These are phyloP conservation scores for Arxiozyma heterogenica DNA, from an alignment of 1,139 yeast species.

Conservation along the genomic window DNA sequence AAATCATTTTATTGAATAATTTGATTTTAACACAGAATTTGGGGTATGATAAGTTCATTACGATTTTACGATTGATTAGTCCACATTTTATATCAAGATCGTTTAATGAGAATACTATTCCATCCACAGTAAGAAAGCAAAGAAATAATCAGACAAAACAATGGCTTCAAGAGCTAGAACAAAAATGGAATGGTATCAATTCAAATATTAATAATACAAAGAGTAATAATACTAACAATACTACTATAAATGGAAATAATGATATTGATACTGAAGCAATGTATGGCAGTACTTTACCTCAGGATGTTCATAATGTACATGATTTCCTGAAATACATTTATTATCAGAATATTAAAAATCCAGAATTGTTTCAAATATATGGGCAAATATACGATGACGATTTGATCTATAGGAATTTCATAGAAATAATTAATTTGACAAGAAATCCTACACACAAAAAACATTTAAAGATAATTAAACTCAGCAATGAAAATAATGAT, in stretches of 20 bases:
- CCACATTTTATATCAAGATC: conserved; percentile 31
- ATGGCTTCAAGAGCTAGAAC: conserved; percentile 28
- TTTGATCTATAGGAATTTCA: conserved; percentile 21
- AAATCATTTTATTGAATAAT: conserved; percentile 21
- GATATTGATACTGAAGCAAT: not conserved
- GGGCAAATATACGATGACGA: conserved; percentile 25
- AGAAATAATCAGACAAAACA: conserved; percentile 17
- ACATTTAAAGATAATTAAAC: conserved; percentile 13
- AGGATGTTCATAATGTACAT: conserved; percentile 2
- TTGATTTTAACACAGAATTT: conserved; percentile 23
- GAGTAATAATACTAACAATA: not conserved
- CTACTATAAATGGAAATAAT: not conserved
- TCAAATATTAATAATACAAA: too few relatives aligned
- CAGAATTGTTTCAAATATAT: conserved; percentile 19
- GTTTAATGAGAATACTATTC: conserved; percentile 26
- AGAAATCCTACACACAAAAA: conserved; percentile 20
- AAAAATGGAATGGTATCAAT: conserved; percentile 17
- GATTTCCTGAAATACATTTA: not conserved
- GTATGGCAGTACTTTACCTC: conserved; percentile 12
- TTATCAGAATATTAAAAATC: conserved; percentile 17
- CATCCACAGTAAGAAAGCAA: conserved; percentile 25
- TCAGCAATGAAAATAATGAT: conserved; percentile 1
- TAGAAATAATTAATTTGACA: conserved; percentile 24
- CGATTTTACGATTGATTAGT: conserved; percentile 23
- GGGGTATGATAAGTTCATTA: conserved; percentile 24